Evolutionary conservation across 73 alveolate genomes (phyloP).

Genomic region (Paramecium bursaria): DNA sequence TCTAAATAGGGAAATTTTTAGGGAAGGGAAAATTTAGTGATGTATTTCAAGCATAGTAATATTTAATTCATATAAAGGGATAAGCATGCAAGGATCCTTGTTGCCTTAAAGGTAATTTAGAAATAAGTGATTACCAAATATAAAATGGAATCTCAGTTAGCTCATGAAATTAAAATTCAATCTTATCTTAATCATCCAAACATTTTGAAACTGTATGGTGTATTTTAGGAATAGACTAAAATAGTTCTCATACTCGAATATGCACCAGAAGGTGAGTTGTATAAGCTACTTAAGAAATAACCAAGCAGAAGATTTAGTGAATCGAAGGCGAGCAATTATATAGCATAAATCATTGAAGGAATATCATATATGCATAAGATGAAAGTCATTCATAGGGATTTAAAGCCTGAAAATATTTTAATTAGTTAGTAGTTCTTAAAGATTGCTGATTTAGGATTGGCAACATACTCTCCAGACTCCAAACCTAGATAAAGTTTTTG

Average conservation of each 20-base stretch:
- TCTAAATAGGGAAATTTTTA: slow-evolving; percentile 66
- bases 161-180: slow-evolving; percentile 91
- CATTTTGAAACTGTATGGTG: slow-evolving; percentile 89
- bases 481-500: slow-evolving; percentile 90
- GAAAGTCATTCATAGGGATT: slow-evolving; percentile 95
- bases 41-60: slow-evolving; percentile 65
- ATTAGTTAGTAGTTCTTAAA: slow-evolving; percentile 68
- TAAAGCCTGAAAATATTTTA: slow-evolving; percentile 96
- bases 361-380: slow-evolving; percentile 88
- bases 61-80: slow-evolving; percentile 27
- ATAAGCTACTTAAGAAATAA: slow-evolving; percentile 74
- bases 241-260: slow-evolving; percentile 91
- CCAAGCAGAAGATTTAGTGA: slow-evolving; percentile 76
- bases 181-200: slow-evolving; percentile 88
- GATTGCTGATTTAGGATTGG: slow-evolving; percentile 92
- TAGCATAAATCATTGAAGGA: slow-evolving; percentile 87
- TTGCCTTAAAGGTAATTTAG: slow-evolving; percentile 63
- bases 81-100: slow-evolving; percentile 21
- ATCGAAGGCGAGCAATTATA: slow-evolving; percentile 80
- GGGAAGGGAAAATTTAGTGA: slow-evolving; percentile 73
- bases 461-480: slow-evolving; percentile 79
- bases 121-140: slow-evolving; percentile 58
- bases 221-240: slow-evolving; percentile 94
- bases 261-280: slow-evolving; percentile 96
- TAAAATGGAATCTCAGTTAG: slow-evolving; percentile 61